Evolutionary conservation across 2,329 filamentous ascomycete genomes (phyloP).

Genomic region (Aspergillus proliferans): DNA sequence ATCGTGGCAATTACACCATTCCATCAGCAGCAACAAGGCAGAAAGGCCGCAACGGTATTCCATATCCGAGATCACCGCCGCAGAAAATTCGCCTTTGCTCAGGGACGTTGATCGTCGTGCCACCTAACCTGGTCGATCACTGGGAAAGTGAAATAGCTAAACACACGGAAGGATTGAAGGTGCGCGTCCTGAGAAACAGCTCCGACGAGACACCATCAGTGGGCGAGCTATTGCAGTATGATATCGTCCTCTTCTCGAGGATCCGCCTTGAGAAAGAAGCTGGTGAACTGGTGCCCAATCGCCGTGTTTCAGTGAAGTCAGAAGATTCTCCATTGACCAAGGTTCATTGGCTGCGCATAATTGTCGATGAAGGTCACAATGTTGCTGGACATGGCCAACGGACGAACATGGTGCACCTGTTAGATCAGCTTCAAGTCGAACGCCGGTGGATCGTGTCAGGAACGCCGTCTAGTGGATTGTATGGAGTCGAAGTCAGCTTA

Average conservation of each 20-base stretch:
- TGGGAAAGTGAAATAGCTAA: conserved; percentile 77
- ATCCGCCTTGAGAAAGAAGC: conserved; percentile 65
- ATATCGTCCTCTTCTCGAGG: conserved; percentile 73
- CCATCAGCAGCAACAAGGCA: conserved; percentile 39
- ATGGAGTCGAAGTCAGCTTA: conserved; percentile 63
- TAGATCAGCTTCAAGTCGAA: conserved; percentile 54
- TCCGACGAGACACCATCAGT: conserved; percentile 51
- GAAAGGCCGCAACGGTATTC: conserved; percentile 38
- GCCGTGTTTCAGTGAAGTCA: conserved; percentile 35
- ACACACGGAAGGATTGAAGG: conserved; percentile 62
- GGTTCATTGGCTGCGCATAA: conserved; percentile 79
- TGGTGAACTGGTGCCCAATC: conserved; percentile 46
- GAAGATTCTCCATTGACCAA: conserved; percentile 59
- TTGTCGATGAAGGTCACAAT: conserved; percentile 87
- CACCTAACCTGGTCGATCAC: conserved; percentile 74
- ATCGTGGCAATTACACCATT: conserved; percentile 56
- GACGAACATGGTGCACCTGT: conserved; percentile 53
- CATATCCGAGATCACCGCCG: conserved; percentile 32
- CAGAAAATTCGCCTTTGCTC: conserved; percentile 56
- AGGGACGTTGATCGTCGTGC: conserved; percentile 71
- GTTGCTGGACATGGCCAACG: conserved; percentile 62
- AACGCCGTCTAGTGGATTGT: conserved; percentile 77
- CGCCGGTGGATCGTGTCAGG: conserved; percentile 86
- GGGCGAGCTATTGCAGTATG: conserved; percentile 57
- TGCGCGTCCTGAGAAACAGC: conserved; percentile 56